A percentile compares a stretch with the other conserved stretches of the same genome.
These are phyloP conservation scores for Phycomyces blakesleeanus DNA, from an alignment of 192 early-diverging fungal species.

Conservation along the genomic window DNA sequence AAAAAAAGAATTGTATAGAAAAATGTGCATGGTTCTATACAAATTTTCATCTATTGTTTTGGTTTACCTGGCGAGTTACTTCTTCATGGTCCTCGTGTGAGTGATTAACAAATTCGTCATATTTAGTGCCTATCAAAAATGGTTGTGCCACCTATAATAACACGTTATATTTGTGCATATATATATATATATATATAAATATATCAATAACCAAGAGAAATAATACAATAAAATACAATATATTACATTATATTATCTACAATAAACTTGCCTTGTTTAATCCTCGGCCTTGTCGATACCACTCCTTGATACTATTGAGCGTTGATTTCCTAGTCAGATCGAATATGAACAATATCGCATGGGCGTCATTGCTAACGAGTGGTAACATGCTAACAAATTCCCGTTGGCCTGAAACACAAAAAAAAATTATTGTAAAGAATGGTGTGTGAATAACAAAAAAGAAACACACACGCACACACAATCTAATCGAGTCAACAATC, in stretches of 20 bases:
- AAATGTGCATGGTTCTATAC: too few relatives aligned
- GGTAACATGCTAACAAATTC: slow-evolving; percentile 98
- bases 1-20: too few relatives aligned
- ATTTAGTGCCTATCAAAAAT: slow-evolving; percentile 94
- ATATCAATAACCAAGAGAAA: too few relatives aligned
- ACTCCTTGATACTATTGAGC: slow-evolving; percentile 90
- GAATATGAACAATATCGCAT: slow-evolving; percentile 95
- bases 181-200: too few relatives aligned
- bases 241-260: too few relatives aligned
- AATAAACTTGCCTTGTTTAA: slow-evolving; percentile 90
- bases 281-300: slow-evolving; percentile 93
- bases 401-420: slow-evolving; percentile 66
- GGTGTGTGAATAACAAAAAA: too few relatives aligned
- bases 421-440: too few relatives aligned
- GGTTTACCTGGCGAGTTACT: slow-evolving; percentile 84
- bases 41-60: too few relatives aligned
- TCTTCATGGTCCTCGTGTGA: slow-evolving; percentile 88
- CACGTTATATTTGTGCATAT: background rate
- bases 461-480: too few relatives aligned
- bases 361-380: slow-evolving; percentile 93
- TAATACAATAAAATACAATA: too few relatives aligned
- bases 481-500: too few relatives aligned
- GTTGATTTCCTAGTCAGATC: slow-evolving; percentile 89
- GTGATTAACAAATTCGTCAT: slow-evolving; percentile 86
- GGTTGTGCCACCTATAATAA: slow-evolving; percentile 78